Evolutionary conservation across 129 eudicot species (phyloP).

Genomic region (Oenanthe sinensis): DNA sequence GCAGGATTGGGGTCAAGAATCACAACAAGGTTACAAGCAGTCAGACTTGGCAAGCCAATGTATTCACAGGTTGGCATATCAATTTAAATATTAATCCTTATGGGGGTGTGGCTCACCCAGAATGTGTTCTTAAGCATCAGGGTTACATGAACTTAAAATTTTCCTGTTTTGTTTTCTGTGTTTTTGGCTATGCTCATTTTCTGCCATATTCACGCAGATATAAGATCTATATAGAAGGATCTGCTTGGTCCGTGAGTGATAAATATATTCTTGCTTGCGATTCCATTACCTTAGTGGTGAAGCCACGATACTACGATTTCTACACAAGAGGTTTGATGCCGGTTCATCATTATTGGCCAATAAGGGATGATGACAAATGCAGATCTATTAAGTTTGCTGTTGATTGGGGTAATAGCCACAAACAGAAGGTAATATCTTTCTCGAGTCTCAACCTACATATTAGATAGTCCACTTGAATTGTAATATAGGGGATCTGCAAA

Average conservation of each 20-base stretch:
- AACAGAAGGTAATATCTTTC: constrained; percentile 22
- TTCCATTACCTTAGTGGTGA: constrained; percentile 31
- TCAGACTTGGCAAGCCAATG: constrained; percentile 39
- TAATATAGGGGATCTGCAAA: background rate
- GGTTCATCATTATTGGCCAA: constrained; percentile 42
- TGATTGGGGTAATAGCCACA: constrained; percentile 40
- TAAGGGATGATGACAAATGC: constrained; percentile 33
- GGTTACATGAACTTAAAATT: background rate
- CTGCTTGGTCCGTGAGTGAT: constrained; percentile 45
- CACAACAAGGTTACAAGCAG: constrained; percentile 26
- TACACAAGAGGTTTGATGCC: constrained; percentile 41
- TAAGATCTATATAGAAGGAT: constrained; percentile 47
- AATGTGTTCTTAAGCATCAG: background rate
- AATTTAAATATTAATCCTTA: background rate
- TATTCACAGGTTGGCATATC: constrained; percentile 24
- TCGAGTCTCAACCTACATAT: background rate
- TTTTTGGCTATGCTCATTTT: background rate
- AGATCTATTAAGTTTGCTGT: constrained; percentile 38
- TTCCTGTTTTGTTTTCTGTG: background rate
- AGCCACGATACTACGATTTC: constrained; percentile 41
- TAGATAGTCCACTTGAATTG: background rate
- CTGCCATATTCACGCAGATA: constrained; percentile 22
- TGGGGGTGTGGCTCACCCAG: background rate
- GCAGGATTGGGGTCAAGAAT: constrained; percentile 36
- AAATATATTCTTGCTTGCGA: constrained; percentile 47